Percentiles rank a stretch among this genome's conserved stretches.
Conservation (phyloP, 2,329 filamentous ascomycete genomes). For the Capronia epimyces region DNA sequence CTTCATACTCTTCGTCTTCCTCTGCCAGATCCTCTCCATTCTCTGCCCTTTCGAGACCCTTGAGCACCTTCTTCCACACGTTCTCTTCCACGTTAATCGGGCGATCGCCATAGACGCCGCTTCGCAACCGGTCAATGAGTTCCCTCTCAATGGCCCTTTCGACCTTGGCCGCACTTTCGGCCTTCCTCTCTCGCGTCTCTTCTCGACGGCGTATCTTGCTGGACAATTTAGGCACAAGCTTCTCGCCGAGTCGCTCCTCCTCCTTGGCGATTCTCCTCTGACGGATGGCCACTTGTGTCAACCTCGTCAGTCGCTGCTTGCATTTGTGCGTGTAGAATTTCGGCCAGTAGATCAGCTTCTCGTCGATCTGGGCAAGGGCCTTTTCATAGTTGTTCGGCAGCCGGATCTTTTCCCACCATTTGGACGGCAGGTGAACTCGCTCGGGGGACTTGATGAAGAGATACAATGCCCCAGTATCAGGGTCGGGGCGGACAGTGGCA, state of each 20-base stretch:
- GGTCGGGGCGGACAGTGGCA: slow-evolving; percentile 81
- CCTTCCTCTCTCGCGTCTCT: slow-evolving; percentile 68
- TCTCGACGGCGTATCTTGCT: slow-evolving; percentile 80
- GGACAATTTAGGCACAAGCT: slow-evolving; percentile 78
- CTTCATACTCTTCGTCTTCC: slow-evolving; percentile 64
- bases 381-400: slow-evolving; percentile 85
- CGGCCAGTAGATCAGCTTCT: slow-evolving; percentile 83
- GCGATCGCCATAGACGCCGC: slow-evolving; percentile 89
- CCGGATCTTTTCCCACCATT: slow-evolving; percentile 91
- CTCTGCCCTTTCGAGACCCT: slow-evolving; percentile 79
- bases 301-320: slow-evolving; percentile 87
- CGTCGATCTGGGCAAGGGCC: slow-evolving; percentile 81
- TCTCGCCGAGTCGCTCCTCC: slow-evolving; percentile 83
- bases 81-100: slow-evolving; percentile 91
- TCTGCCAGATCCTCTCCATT: slow-evolving; percentile 78
- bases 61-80: slow-evolving; percentile 96
- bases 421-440: slow-evolving; percentile 78
- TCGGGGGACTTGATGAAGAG: slow-evolving; percentile 96
- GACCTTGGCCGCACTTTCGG: slow-evolving; percentile 80
- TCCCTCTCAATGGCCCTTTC: slow-evolving; percentile 94
- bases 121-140: slow-evolving; percentile 81
- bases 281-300: slow-evolving; percentile 84
- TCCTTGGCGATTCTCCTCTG: slow-evolving; percentile 75
- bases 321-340: slow-evolving; percentile 91
- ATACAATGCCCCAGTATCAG: slow-evolving; percentile 75